A percentile compares a stretch with the other conserved stretches of the same genome.
These are phyloP conservation scores for Epipyxis sp. DNA, from an alignment of 108 stramenopile species.

Conservation along the genomic window DNA sequence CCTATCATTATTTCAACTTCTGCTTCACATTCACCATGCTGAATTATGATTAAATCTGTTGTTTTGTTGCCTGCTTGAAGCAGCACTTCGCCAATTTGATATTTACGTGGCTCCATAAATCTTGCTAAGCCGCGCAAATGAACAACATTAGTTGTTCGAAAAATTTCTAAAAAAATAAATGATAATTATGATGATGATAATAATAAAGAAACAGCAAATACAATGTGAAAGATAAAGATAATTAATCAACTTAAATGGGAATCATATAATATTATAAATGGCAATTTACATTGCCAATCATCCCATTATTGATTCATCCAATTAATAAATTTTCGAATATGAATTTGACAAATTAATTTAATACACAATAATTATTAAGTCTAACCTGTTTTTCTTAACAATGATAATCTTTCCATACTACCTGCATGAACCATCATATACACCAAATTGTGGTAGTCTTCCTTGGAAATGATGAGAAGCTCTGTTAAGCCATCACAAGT, in stretches of 20 bases:
- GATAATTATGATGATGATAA: no score
- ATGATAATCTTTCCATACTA: not conserved
- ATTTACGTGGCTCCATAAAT: constrained; percentile 21
- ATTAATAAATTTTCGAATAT: no score
- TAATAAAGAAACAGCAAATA: no score
- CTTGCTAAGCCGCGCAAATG: constrained; percentile 13
- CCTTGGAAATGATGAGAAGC: not conserved
- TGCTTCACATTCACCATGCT: constrained; percentile 4
- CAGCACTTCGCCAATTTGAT: constrained; percentile 6
- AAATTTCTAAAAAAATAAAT: no score
- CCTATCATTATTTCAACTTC: not conserved
- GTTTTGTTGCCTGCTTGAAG: not conserved
- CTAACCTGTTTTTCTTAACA: constrained; percentile 26
- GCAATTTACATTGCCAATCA: no score
- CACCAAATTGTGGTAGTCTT: constrained; percentile 19
- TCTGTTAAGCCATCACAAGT: constrained; percentile 19
- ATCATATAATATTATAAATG: no score
- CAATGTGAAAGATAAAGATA: no score
- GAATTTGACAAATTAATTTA: no score
- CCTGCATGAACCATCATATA: not conserved
- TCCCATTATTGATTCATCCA: no score
- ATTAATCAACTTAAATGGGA: no score
- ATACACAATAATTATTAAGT: no score
- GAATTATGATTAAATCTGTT: constrained; percentile 11
- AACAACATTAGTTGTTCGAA: not conserved